phyloP scores from a whole-genome alignment of 2,329 filamentous ascomycete genomes.

The Fusarium sacchari region DNA sequence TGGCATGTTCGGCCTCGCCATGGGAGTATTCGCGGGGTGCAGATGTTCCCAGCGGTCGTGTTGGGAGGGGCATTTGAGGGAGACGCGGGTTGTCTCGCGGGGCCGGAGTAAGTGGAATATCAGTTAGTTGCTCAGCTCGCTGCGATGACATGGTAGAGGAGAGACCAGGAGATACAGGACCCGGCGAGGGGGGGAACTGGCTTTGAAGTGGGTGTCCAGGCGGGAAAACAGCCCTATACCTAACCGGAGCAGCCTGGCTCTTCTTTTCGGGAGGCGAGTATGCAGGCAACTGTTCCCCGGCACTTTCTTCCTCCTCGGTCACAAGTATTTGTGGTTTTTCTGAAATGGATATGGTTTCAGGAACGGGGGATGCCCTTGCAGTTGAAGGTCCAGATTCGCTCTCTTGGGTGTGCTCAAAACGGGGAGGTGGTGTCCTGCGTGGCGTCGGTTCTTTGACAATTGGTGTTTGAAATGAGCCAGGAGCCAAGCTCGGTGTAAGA shows the following conservation, averaged over 20 bases:
- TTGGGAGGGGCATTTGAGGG: constrained; percentile 51
- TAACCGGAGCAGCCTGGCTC: constrained; percentile 49
- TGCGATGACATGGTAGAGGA: constrained; percentile 70
- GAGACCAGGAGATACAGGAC: constrained; percentile 70
- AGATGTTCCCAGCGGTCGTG: constrained; percentile 57
- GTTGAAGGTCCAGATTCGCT: constrained; percentile 35
- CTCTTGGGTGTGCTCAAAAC: constrained; percentile 17
- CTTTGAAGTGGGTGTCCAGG: constrained; percentile 59
- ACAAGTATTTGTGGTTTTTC: constrained; percentile 55
- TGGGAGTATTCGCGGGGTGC: constrained; percentile 57
- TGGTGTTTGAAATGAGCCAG: constrained; percentile 44
- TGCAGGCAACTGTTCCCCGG: constrained; percentile 59
- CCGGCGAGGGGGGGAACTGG: constrained; percentile 67
- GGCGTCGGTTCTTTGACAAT: constrained; percentile 52
- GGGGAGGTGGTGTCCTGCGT: constrained; percentile 48
- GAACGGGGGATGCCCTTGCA: constrained; percentile 25
- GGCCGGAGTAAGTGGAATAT: constrained; percentile 65
- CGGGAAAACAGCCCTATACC: constrained; percentile 69
- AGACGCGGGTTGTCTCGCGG: constrained; percentile 30
- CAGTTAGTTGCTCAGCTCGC: constrained; percentile 68
- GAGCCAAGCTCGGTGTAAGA: constrained; percentile 25
- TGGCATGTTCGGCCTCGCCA: constrained; percentile 52
- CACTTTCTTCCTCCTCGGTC: constrained; percentile 50
- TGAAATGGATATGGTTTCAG: constrained; percentile 26
- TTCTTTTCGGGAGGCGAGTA: constrained; percentile 61